Evolutionary conservation across 2,329 filamentous ascomycete genomes (phyloP), one percentile per base, ranked within the genome.

Genomic region (Fusarium sublunatum): DNA sequence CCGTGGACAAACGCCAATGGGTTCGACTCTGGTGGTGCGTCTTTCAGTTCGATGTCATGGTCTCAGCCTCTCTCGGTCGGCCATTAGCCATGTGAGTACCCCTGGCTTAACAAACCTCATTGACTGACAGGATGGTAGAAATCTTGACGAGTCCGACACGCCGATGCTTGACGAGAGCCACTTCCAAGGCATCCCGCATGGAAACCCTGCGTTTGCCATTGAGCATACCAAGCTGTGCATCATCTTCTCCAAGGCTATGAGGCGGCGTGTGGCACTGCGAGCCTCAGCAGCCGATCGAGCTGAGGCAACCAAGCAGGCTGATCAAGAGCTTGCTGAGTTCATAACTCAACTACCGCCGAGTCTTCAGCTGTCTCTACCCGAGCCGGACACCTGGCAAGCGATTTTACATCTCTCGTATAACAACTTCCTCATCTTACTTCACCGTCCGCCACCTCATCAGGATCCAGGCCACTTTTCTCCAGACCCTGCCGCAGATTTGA

Each of bases 61-160:
- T 77, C 5, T 74, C 77, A 0, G 61, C 74, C 10, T 69, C 75
- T 13, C 81, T 84, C 68, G 83, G 83, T 34, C 77, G 83, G 44
- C 83, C 83, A 15, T 79, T 82, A 65, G 78, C 81, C 19, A 81
- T 85, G 74, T 74, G 49, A 70, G 73, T 70, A 15, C n/a, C 22
- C 13, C 15, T 10, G 22, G 10, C n/a, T 12, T 10, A 19, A 26
- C 28, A 39, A 22, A 22, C 28, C 10, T 15, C 32, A 25, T 12
- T 31, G 12, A 26, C 40, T 47, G 36, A 46, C 28, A 12, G 13
- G 25, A 15, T n/a, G 24, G 24, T 42, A 74, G 75, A 55, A 79
- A 82, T 51, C 70, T 83, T 8, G 81, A 84, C 41, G 82, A 85
- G 52, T 82, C 78, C 11, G 82, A 85, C 67, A 79, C 82, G 2